A percentile compares a stretch with the other conserved stretches of the same genome.
These are phyloP conservation scores for Mycena polygramma DNA, from an alignment of 768 basidiomycete species.

Conservation along the genomic window DNA sequence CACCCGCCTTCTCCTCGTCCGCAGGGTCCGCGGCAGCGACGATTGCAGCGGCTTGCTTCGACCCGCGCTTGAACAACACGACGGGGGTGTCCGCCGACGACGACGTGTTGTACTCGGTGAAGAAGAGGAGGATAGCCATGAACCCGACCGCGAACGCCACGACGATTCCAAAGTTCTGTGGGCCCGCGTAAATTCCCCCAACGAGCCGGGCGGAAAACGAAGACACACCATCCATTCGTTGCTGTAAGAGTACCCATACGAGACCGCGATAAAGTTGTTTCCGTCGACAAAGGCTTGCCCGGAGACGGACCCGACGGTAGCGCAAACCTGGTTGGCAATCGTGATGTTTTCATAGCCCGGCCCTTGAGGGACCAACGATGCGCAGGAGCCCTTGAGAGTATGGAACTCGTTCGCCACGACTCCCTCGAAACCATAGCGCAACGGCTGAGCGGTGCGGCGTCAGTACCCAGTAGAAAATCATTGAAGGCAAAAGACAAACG, in stretches of 20 bases:
- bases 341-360: conserved; percentile 70
- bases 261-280: conserved; percentile 60
- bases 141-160: conserved; percentile 74
- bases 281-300: conserved; percentile 77
- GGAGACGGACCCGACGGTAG: conserved; percentile 72
- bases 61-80: conserved; percentile 76
- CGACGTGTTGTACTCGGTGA: conserved; percentile 68
- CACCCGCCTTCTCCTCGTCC: conserved; percentile 42
- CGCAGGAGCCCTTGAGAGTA: conserved; percentile 71
- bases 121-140: conserved; percentile 64
- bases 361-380: conserved; percentile 71
- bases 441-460: conserved; percentile 58
- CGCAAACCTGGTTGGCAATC: conserved; percentile 80
- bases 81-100: conserved; percentile 54
- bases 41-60: conserved; percentile 42
- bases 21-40: conserved; percentile 29
- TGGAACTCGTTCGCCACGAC: conserved; percentile 88
- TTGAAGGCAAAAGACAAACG: conserved; percentile 43
- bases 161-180: conserved; percentile 77
- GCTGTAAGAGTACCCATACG: conserved; percentile 61
- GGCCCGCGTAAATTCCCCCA: neutral
- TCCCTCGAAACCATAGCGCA: conserved; percentile 81
- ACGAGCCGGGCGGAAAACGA: conserved; percentile 18
- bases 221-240: conserved; percentile 59
- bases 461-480: conserved; percentile 16